These are phyloP conservation scores for Fistulinella cinereoalba DNA, from an alignment of 1,284 basidiomycete genomes.

Conservation along the genomic window DNA sequence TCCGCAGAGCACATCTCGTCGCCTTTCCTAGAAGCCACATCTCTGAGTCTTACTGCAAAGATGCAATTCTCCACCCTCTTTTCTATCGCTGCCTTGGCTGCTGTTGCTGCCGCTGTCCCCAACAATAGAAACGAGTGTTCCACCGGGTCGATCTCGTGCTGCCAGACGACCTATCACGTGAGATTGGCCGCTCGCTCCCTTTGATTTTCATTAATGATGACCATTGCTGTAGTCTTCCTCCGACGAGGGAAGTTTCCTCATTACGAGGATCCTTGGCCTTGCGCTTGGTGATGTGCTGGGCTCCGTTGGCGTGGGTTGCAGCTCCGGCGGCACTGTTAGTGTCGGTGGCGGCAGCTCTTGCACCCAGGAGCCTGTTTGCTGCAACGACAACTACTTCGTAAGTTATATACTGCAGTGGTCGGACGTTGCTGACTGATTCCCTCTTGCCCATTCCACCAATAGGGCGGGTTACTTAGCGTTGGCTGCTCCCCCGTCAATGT, in stretches of 20 bases:
- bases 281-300: not conserved
- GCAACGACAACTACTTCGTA: not conserved
- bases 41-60: not conserved
- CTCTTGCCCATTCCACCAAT: not conserved
- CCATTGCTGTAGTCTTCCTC: not conserved
- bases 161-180: not conserved
- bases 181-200: not conserved
- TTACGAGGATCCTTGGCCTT: not conserved
- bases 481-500: conserved; percentile 15
- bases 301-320: not conserved
- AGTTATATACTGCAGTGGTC: not conserved
- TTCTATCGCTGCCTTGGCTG: not conserved
- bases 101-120: not conserved
- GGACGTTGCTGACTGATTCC: not conserved
- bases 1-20: not conserved
- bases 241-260: no score
- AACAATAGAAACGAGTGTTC: not conserved
- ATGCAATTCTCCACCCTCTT: not conserved
- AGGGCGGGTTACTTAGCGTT: conserved; percentile 14
- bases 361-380: not conserved
- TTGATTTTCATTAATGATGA: not conserved
- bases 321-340: not conserved
- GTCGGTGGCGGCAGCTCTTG: not conserved
- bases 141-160: not conserved
- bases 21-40: not conserved